phyloP scores from a whole-genome alignment of 176 grass and related monocot genomes.

The Cocos nucifera region DNA sequence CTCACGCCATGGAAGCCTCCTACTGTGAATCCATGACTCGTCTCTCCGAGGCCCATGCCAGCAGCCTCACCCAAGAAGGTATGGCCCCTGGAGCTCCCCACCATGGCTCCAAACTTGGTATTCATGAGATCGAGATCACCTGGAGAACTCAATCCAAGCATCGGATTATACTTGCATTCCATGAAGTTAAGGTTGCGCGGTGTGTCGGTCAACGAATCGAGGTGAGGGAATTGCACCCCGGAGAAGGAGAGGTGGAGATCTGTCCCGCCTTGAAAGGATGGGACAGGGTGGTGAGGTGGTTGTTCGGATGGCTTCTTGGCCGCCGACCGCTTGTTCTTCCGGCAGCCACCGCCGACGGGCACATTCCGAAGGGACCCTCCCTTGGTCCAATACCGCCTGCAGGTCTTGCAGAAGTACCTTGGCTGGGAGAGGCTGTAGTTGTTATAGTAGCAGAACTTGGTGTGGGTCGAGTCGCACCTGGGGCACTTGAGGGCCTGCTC shows the following conservation, averaged over 20 bases:
- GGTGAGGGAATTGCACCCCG: not conserved
- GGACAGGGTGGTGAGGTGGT: not conserved
- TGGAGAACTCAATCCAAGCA: not conserved
- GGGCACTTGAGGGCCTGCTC: slow-evolving; percentile 94
- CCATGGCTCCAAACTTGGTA: not conserved
- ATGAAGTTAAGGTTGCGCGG: not conserved
- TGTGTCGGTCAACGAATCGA: not conserved
- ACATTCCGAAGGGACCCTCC: slow-evolving; percentile 88
- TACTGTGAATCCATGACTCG: slow-evolving; percentile 6
- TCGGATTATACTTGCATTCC: not conserved
- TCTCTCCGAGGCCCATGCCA: not conserved
- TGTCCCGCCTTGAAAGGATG: slow-evolving; percentile 4
- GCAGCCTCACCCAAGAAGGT: slow-evolving; percentile 5
- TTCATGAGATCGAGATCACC: not conserved
- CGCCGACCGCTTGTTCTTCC: slow-evolving; percentile 75
- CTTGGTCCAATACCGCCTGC: slow-evolving; percentile 93
- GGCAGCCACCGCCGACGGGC: slow-evolving; percentile 79
- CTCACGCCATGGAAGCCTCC: slow-evolving; percentile 8
- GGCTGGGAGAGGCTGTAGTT: slow-evolving; percentile 97
- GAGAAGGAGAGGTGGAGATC: slow-evolving; percentile 56
- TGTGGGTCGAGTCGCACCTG: slow-evolving; percentile 74
- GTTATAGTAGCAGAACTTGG: slow-evolving; percentile 99
- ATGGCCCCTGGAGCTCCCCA: not conserved
- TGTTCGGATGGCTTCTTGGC: slow-evolving; percentile 35
- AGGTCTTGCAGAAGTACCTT: slow-evolving; percentile 97